phyloP scores from a whole-genome alignment of 495 filamentous ascomycete species.

The Xylaria scruposa region DNA sequence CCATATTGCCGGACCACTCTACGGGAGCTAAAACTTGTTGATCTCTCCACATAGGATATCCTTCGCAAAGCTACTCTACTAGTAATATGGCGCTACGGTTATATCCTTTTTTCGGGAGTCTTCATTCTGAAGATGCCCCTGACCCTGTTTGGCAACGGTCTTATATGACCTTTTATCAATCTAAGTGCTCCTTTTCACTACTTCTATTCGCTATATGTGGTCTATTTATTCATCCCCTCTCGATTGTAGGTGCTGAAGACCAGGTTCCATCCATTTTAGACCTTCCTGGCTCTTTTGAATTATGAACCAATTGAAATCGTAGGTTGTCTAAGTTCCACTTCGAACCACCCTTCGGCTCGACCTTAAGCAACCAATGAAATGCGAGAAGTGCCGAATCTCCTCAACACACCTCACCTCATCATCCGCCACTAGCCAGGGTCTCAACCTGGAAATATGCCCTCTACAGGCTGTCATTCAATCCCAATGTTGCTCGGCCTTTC shows the following conservation, averaged over 20 bases:
- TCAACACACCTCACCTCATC: constrained; percentile 42
- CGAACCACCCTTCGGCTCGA: constrained; percentile 33
- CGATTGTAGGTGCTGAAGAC: constrained; percentile 32
- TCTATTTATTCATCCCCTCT: constrained; percentile 34
- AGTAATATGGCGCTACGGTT: not conserved
- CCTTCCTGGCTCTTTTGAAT: constrained; percentile 37
- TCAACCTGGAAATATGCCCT: constrained; percentile 39
- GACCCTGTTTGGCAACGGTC: not conserved
- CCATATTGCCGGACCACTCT: constrained; percentile 3
- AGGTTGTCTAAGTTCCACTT: constrained; percentile 32
- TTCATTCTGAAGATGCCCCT: constrained; percentile 7
- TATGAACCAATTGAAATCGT: constrained; percentile 42
- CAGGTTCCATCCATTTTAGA: constrained; percentile 28
- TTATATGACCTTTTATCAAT: constrained; percentile 9
- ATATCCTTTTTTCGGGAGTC: not conserved
- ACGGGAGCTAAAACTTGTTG: constrained; percentile 15
- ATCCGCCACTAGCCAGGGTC: constrained; percentile 44
- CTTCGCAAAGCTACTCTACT: not conserved
- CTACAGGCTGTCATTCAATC: constrained; percentile 43
- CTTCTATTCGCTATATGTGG: constrained; percentile 14
- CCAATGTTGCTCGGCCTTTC: constrained; percentile 29
- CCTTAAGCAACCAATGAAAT: constrained; percentile 30
- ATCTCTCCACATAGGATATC: constrained; percentile 4
- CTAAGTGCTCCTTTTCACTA: not conserved
- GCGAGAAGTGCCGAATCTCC: constrained; percentile 32